Percentiles rank a stretch among this genome's conserved stretches.
Evolutionary conservation across 371 early-diverging fungal genomes (phyloP).

Genomic region (Catenaria anguillulae): DNA sequence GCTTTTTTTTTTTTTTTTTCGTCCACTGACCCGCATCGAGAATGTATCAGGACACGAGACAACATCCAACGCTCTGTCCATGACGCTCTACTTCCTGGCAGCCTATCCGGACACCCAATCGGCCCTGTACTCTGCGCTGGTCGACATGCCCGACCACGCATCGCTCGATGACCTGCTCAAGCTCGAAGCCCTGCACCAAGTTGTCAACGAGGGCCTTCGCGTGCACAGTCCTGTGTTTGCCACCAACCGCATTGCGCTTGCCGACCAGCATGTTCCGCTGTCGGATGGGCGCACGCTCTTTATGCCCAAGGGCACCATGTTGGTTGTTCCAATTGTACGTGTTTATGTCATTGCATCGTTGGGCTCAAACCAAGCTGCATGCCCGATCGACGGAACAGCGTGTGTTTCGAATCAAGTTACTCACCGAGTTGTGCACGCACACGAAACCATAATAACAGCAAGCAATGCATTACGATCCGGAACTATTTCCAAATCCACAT

Average conservation of each 20-base stretch:
- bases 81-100: background rate
- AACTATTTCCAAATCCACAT: background rate
- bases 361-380: no score
- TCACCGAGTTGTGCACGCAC: background rate
- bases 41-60: slow-evolving; percentile 9
- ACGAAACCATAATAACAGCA: background rate
- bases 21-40: background rate
- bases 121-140: slow-evolving; percentile 20
- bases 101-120: slow-evolving; percentile 27
- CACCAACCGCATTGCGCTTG: background rate
- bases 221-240: background rate
- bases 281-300: background rate
- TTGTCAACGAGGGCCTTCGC: background rate
- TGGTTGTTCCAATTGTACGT: background rate
- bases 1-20: slow-evolving; percentile 15
- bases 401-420: no score
- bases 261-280: background rate
- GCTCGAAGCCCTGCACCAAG: background rate
- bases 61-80: slow-evolving; percentile 2
- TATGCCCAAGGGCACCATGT: background rate
- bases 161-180: background rate
- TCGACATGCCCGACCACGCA: background rate
- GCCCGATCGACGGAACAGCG: no score
- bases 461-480: background rate
- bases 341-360: no score